These are phyloP conservation scores for Pestalotiopsis sp. DNA, from an alignment of 2,329 filamentous ascomycete genomes.

Conservation along the genomic window DNA sequence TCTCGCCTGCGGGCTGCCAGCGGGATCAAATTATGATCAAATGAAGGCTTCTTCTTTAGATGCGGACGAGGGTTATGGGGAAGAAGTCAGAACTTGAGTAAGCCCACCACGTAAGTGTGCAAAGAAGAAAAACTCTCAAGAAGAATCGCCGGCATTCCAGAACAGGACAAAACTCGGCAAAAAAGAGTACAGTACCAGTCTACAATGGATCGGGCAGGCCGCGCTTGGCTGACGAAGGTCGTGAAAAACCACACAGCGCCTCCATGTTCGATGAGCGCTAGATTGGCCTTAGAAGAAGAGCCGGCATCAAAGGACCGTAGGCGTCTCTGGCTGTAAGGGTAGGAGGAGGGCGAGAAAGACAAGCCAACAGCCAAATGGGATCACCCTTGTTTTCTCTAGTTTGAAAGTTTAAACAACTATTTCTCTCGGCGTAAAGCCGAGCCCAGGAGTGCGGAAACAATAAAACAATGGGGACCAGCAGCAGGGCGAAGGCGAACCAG, in stretches of 20 bases:
- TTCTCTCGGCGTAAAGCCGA: background rate
- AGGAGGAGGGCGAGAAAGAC: background rate
- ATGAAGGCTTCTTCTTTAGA: background rate
- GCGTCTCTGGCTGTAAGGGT: background rate
- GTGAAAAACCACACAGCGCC: background rate
- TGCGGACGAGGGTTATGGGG: background rate
- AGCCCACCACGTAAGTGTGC: background rate
- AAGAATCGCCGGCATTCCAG: background rate
- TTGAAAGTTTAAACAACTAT: background rate
- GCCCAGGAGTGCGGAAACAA: background rate
- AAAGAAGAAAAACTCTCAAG: background rate
- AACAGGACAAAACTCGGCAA: slow-evolving; percentile 5
- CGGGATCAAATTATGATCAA: background rate
- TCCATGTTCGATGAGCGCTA: background rate
- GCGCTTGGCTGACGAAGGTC: slow-evolving; percentile 5
- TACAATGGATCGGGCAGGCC: background rate
- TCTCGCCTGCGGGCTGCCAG: background rate
- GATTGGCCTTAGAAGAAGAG: background rate
- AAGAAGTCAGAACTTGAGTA: background rate
- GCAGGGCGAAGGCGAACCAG: background rate
- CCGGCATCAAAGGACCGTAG: background rate
- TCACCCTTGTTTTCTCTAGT: background rate
- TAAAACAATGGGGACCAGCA: background rate
- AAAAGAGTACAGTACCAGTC: background rate
- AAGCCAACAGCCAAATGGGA: background rate